These are phyloP conservation scores for Nissolia schottii DNA, from an alignment of 306 rosid species.

Conservation along the genomic window DNA sequence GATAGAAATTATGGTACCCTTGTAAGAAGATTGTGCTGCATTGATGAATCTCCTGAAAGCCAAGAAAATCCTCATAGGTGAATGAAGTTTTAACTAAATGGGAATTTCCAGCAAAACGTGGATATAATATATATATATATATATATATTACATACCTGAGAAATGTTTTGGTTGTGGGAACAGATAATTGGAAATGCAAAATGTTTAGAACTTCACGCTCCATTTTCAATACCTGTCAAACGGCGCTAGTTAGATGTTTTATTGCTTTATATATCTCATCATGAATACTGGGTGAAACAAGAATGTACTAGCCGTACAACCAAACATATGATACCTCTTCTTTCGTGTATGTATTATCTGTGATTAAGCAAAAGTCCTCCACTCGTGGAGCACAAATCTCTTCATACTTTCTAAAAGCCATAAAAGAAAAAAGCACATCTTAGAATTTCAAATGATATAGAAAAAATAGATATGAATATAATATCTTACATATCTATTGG, in stretches of 20 bases:
- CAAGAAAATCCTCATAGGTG: constrained; percentile 4
- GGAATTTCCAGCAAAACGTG: not conserved
- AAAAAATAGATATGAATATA: not conserved
- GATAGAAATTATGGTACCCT: constrained; percentile 48
- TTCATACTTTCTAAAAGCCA: constrained; percentile 69
- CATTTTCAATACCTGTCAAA: constrained; percentile 64
- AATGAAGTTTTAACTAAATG: not conserved
- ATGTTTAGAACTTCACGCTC: constrained; percentile 69
- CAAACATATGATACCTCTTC: constrained; percentile 55
- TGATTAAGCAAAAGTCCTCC: constrained; percentile 81
- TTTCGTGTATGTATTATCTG: constrained; percentile 76
- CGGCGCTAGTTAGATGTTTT: constrained; percentile 5
- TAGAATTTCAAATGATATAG: constrained; percentile 7
- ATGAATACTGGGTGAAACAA: not conserved
- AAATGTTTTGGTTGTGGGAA: constrained; percentile 84
- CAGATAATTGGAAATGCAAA: constrained; percentile 65
- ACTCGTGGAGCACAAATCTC: constrained; percentile 79
- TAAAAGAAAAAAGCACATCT: constrained; percentile 25
- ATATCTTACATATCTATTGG: not conserved
- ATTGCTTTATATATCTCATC: not conserved
- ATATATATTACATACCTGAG: constrained; percentile 50
- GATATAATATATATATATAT: too few relatives aligned
- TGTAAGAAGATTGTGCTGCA: constrained; percentile 68
- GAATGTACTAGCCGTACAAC: constrained; percentile 6
- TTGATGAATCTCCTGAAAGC: constrained; percentile 75